Percentiles rank a stretch among this genome's conserved stretches.
Evolutionary conservation across 352 stramenopile species (phyloP).

Genomic region (Thraustochytrium sp.): DNA sequence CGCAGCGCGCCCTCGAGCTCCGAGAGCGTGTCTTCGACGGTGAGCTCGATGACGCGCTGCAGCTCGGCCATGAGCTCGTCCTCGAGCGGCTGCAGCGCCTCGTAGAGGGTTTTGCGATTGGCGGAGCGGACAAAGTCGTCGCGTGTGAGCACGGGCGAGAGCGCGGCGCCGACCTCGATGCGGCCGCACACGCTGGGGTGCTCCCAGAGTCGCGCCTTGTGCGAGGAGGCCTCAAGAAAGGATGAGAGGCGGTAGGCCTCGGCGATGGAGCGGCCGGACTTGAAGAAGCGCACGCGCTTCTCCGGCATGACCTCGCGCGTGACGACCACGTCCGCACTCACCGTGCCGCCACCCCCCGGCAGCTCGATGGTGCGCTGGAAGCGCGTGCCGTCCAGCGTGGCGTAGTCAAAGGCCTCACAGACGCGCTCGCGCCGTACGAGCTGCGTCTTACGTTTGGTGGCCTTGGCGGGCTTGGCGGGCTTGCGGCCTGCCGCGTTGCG

Average conservation of each 20-base stretch:
- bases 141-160: conserved; percentile 4
- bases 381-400: neutral
- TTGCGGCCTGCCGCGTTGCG: neutral
- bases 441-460: no score
- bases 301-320: neutral
- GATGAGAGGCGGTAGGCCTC: neutral
- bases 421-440: neutral
- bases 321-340: neutral
- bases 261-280: neutral
- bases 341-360: neutral
- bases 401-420: conserved; percentile 3
- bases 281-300: conserved; percentile 13
- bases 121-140: conserved; percentile 13
- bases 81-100: neutral
- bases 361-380: neutral
- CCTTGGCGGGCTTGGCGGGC: no score
- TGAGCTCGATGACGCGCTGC: neutral
- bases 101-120: neutral
- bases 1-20: neutral
- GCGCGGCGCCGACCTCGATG: neutral
- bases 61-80: conserved; percentile 6
- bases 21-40: neutral
- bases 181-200: neutral
- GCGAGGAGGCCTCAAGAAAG: neutral
- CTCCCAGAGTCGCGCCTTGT: conserved; percentile 7